These are phyloP conservation scores for Phalaenopsis equestris DNA, from an alignment of 106 monocot species.

Conservation along the genomic window DNA sequence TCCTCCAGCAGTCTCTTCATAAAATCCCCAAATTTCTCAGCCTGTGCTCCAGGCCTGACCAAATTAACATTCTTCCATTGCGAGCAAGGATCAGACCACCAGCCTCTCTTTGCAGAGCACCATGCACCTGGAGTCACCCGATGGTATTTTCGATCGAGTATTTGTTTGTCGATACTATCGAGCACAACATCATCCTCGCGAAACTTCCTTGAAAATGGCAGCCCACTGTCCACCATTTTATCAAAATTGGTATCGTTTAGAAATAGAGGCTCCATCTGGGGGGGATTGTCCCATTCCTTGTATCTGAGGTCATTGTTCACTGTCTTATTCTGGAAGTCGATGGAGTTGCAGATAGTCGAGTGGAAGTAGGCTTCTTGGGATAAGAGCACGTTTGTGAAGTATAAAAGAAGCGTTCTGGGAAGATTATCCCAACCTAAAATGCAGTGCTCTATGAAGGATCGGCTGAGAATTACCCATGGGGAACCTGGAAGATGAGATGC, in stretches of 20 bases:
- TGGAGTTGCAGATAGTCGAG: slow-evolving; percentile 51
- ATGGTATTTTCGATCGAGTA: slow-evolving; percentile 23
- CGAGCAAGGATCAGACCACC: slow-evolving; percentile 43
- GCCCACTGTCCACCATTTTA: slow-evolving; percentile 23
- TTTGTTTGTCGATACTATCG: slow-evolving; percentile 34
- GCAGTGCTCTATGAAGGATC: slow-evolving; percentile 47
- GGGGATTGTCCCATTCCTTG: slow-evolving; percentile 48
- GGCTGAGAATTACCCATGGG: slow-evolving; percentile 75
- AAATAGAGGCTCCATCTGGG: slow-evolving; percentile 43
- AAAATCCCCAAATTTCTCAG: slow-evolving; percentile 16
- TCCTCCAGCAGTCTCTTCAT: slow-evolving; percentile 21
- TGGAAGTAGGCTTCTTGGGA: slow-evolving; percentile 62
- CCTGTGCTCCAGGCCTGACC: slow-evolving; percentile 25
- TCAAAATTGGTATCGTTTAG: slow-evolving; percentile 31
- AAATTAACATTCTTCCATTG: slow-evolving; percentile 45
- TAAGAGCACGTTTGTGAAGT: slow-evolving; percentile 51
- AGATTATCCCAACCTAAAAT: slow-evolving; percentile 61
- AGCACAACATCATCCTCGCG: slow-evolving; percentile 33
- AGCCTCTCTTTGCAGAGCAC: slow-evolving; percentile 33
- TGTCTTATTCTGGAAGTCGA: slow-evolving; percentile 43
- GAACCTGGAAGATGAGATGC: slow-evolving; percentile 43
- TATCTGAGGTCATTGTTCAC: slow-evolving; percentile 47
- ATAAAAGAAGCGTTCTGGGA: slow-evolving; percentile 51
- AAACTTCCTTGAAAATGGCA: slow-evolving; percentile 44
- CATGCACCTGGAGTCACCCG: slow-evolving; percentile 44